Percentiles rank a stretch among this genome's conserved stretches.
phyloP scores from a whole-genome alignment of 257 asterid genomes.

The Forsythia suspensa region DNA sequence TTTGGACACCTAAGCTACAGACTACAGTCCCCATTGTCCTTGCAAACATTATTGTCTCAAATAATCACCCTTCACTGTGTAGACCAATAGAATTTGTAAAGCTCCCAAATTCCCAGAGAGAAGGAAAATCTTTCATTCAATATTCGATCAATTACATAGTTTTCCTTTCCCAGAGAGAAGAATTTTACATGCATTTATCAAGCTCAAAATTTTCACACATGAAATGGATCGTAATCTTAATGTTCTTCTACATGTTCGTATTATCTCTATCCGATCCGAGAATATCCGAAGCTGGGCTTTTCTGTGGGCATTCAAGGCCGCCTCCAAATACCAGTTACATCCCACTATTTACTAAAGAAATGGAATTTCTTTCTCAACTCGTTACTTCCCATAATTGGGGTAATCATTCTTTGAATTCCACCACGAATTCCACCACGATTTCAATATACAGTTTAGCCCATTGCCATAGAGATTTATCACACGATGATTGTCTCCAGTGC shows the following conservation, averaged over 20 bases:
- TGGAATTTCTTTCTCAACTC: constrained; percentile 62
- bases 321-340: constrained; percentile 40
- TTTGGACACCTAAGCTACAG: too few relatives aligned
- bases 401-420: constrained; percentile 18
- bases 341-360: constrained; percentile 52
- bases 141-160: background rate
- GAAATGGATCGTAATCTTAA: constrained; percentile 35
- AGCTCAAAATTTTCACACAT: constrained; percentile 7
- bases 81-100: too few relatives aligned
- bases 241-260: constrained; percentile 15
- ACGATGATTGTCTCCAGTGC: constrained; percentile 76
- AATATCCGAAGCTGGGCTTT: constrained; percentile 57
- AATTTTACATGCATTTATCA: constrained; percentile 36
- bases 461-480: constrained; percentile 61
- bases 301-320: constrained; percentile 46
- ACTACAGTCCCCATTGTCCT: too few relatives aligned
- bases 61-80: background rate
- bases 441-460: constrained; percentile 61
- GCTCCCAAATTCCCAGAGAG: background rate
- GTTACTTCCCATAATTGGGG: constrained; percentile 57
- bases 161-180: background rate
- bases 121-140: background rate
- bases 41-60: too few relatives aligned
- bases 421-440: constrained; percentile 25
- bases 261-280: constrained; percentile 54